Evolutionary conservation across 768 basidiomycete genomes (phyloP), one percentile per base, ranked within the genome.

Genomic region (Pleurotus tuber-regium): DNA sequence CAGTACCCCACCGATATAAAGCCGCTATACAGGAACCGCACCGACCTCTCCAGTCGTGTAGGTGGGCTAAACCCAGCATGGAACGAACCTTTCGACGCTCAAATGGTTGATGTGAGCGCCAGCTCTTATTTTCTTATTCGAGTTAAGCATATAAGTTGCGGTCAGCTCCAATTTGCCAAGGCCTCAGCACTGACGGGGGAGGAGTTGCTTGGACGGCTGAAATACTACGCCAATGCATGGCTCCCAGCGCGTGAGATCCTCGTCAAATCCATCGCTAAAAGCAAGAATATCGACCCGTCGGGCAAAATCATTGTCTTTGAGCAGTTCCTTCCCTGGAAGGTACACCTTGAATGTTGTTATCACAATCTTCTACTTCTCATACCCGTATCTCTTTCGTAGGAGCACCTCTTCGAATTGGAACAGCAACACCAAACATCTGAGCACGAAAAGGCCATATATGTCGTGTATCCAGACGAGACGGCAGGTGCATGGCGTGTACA

Each of bases 371-470:
- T 47, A 14, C 21, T 26, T 19, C 36, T 18, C 42, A 49, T 51
- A 21, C 14, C 23, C 30, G 28, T 38, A 7, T 28, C 40, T 43
- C 41, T 43, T 48, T 36, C 50, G 10, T 47, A 71, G 63, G 93
- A 97, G 59, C 96, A 99, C 65, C 77, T 99, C 9, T 95, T 93
- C 66, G 84, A 90, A 52, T 74, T 96, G 30, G 96, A 98, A 68
- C 65, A 69, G 2, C 83, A 87, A 47, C 66, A 77, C 12, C 61
- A 63, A 1, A 69, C 80, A 26, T 51, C 77, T 1, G 60, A 70
- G 9, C 63, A 66, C 1, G 70, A 75, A 46, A 74, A 83, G 56
- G 85, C 91, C 2, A 74, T 88, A 29, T 98, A 98, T 65, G 77
- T 94, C 47, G 73, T 99, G 49, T 98, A 98, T 65, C 89, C 92